Base-by-base conservation (phyloP, 306 rosid genomes). In the Vicia faba region DNA sequence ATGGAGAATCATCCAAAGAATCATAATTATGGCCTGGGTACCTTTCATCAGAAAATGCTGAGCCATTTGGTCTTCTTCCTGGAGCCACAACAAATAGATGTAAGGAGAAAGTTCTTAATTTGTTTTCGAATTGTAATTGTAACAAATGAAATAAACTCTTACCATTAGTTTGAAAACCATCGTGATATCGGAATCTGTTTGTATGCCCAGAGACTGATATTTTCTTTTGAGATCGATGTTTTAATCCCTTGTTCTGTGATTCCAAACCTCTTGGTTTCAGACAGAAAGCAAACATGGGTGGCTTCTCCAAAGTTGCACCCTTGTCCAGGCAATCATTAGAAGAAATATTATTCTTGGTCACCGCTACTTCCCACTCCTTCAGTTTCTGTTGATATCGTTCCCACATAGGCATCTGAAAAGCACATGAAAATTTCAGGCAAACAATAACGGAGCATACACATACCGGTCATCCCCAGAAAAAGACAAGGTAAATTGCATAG, bases 201-300 rank as follows among this genome's bases (percentile, higher is more conserved):
- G 73, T 71, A 14, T 85, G 95, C 59, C 89, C 91, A 53, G 91
- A 66, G 73, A 90, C 70, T 18, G 95, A 85, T 75, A 79, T 64
- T 72, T 36, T 95, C 88, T 80, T 86, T 9, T 90, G 97, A 3
- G 99, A 85, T 71, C 99, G 83, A 45, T 91, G 95, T 59, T 83
- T 95, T 23, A 90, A 82, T 55, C 88, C 99, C 80, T 79, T 90
- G 82, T 88, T 86, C 53, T 71, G 79, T 72, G 83, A 83, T 79
- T 90, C 96, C 78, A 93, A 76, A 16, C 97, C 99, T 72, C 96
- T 82, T 48, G 99, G 99, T 81, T 90, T 95, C 81, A 88, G 65
- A 81, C 99, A 95, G 75, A 95, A 95, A 15, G 99, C 99, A 78
- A 78, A 88, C 95, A 90, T 88, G 43, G 83, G 85, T 4, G 99